Conservation (phyloP, 345 rosid genomes). For the Theobroma cacao region DNA sequence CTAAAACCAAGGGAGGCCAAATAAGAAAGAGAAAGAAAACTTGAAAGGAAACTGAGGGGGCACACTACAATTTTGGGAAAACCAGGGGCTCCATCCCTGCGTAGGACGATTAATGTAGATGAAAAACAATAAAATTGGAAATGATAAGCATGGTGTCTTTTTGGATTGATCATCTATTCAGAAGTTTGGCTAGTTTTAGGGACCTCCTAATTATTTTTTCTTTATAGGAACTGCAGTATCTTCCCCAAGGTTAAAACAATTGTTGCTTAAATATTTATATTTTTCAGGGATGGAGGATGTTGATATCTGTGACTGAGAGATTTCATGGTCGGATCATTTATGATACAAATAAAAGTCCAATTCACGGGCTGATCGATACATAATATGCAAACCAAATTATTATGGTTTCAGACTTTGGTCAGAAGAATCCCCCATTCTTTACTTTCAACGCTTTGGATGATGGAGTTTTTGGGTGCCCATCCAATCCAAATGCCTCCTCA, state of each 20-base stretch:
- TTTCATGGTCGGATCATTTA: background rate
- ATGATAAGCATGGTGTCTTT: no score
- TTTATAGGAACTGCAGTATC: background rate
- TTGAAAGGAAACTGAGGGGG: no score
- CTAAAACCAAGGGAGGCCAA: no score
- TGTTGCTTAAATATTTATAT: background rate
- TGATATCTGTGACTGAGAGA: background rate
- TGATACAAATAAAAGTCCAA: background rate
- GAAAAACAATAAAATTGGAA: no score
- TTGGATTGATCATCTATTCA: no score
- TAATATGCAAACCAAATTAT: background rate
- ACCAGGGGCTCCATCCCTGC: no score
- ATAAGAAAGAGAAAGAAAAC: no score
- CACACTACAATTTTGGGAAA: no score
- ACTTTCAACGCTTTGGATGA: conserved; percentile 3
- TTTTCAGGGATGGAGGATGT: no score
- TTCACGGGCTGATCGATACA: background rate
- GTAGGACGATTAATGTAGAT: no score
- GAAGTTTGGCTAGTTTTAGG: no score
- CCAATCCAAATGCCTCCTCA: background rate
- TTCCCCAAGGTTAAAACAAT: background rate
- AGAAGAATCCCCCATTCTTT: background rate
- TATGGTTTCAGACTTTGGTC: conserved; percentile 3
- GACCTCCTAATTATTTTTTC: background rate
- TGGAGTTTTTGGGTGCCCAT: background rate